Evolutionary conservation across 1,139 yeast genomes (phyloP).

Genomic region (Yarrowia galli): DNA sequence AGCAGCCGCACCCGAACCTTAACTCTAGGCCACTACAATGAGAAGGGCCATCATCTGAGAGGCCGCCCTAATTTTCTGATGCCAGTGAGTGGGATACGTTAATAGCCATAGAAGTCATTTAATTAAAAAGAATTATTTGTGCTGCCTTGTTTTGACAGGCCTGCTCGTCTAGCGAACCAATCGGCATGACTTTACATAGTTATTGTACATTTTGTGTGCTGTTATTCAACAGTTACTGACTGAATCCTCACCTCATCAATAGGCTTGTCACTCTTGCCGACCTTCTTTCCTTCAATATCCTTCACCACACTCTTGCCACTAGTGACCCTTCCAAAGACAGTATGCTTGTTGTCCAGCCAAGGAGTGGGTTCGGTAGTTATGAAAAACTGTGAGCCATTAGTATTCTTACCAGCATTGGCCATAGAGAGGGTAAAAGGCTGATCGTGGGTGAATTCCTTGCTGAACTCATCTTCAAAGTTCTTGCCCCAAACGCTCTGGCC

Average conservation of each 20-base stretch:
- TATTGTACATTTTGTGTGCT: not conserved
- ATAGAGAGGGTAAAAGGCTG: constrained; percentile 58
- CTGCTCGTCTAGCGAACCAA: too few species aligned
- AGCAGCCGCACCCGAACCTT: not conserved
- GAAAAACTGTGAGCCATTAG: constrained; percentile 72
- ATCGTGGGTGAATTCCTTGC: constrained; percentile 52
- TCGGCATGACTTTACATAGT: not conserved
- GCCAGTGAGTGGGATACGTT: too few species aligned
- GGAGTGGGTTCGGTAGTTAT: constrained; percentile 57
- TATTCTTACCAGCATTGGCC: constrained; percentile 70
- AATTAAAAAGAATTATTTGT: too few species aligned
- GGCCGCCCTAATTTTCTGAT: too few species aligned
- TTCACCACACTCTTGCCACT: constrained; percentile 52
- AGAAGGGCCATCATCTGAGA: too few species aligned
- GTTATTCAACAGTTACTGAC: constrained; percentile 10
- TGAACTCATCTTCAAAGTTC: constrained; percentile 57
- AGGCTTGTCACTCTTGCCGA: constrained; percentile 50
- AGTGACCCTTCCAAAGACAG: constrained; percentile 65
- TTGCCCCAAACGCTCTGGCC: constrained; percentile 57
- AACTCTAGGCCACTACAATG: too few species aligned
- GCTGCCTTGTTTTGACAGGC: too few species aligned
- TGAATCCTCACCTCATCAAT: constrained; percentile 49
- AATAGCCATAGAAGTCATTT: too few species aligned
- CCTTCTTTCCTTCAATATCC: constrained; percentile 48
- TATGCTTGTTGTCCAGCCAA: constrained; percentile 64